Percentiles rank a stretch among this genome's conserved stretches.
These are phyloP conservation scores for Blastocystis sp. DNA, from an alignment of 352 stramenopile species.

Conservation along the genomic window DNA sequence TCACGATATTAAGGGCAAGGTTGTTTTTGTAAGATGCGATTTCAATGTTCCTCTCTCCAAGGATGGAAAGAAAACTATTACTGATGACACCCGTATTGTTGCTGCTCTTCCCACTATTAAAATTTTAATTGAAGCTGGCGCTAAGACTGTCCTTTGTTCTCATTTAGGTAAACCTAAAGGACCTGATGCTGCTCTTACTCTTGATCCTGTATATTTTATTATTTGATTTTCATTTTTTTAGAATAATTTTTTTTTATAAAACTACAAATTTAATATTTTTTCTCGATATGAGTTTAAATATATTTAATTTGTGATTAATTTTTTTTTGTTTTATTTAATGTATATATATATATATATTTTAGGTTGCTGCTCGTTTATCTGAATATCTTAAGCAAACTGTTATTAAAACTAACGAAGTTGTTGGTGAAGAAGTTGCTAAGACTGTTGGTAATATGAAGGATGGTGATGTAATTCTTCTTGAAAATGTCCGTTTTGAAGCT, in stretches of 20 bases:
- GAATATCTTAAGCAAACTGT: slow-evolving; percentile 69
- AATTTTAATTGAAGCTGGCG: slow-evolving; percentile 77
- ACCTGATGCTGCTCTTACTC: slow-evolving; percentile 27
- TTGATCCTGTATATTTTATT: slow-evolving; percentile 49
- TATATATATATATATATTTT: too few relatives aligned
- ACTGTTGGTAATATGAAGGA: slow-evolving; percentile 44
- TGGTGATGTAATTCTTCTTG: slow-evolving; percentile 74
- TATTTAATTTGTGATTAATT: too few relatives aligned
- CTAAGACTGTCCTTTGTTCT: slow-evolving; percentile 86
- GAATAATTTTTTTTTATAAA: too few relatives aligned
- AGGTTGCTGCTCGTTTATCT: slow-evolving; percentile 70
- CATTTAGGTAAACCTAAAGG: slow-evolving; percentile 91
- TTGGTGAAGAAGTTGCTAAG: slow-evolving; percentile 65
- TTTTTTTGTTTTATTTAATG: too few relatives aligned
- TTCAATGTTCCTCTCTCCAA: slow-evolving; percentile 94
- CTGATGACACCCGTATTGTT: slow-evolving; percentile 86
- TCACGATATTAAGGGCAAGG: slow-evolving; percentile 57
- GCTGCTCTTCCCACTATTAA: slow-evolving; percentile 74
- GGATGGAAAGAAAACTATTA: slow-evolving; percentile 83
- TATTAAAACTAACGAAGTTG: slow-evolving; percentile 77
- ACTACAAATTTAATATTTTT: too few relatives aligned
- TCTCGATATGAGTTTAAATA: too few relatives aligned
- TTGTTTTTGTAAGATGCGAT: slow-evolving; percentile 93
- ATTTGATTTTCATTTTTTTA: slow-evolving; percentile 85
- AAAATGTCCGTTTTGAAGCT: slow-evolving; percentile 95